Conservation (phyloP, 2,329 filamentous ascomycete species). For the Coleophoma crateriformis region DNA sequence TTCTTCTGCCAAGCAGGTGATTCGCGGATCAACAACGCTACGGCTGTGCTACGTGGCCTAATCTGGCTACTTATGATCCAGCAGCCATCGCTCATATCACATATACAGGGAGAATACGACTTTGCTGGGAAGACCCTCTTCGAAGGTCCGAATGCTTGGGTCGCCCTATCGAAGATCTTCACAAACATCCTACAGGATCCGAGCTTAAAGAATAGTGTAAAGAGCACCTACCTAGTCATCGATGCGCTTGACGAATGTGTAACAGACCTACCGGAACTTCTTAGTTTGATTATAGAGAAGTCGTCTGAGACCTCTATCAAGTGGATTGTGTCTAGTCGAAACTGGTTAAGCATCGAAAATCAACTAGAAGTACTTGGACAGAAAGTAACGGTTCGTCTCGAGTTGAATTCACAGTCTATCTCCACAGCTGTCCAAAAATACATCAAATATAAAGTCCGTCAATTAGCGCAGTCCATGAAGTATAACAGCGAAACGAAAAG, state of each 20-base stretch:
- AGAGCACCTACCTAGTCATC: slow-evolving; percentile 30
- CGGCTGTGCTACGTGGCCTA: slow-evolving; percentile 35
- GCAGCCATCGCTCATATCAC: slow-evolving; percentile 25
- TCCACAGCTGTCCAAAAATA: no score
- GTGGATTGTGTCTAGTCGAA: slow-evolving; percentile 28
- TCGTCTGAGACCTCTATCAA: slow-evolving; percentile 25
- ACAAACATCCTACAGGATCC: slow-evolving; percentile 31
- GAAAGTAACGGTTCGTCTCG: no score
- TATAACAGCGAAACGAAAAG: no score
- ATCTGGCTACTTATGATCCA: slow-evolving; percentile 32
- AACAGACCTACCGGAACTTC: slow-evolving; percentile 22
- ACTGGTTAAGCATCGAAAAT: no score
- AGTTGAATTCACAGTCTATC: no score
- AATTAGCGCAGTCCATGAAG: no score
- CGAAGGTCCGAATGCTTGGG: slow-evolving; percentile 32
- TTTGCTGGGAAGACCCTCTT: slow-evolving; percentile 30
- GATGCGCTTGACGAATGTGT: slow-evolving; percentile 43
- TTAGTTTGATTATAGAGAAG: slow-evolving; percentile 27
- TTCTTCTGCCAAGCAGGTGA: slow-evolving; percentile 39
- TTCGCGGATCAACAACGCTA: slow-evolving; percentile 29
- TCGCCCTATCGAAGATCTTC: slow-evolving; percentile 32
- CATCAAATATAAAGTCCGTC: no score
- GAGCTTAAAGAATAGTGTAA: slow-evolving; percentile 6
- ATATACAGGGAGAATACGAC: slow-evolving; percentile 31
- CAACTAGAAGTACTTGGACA: no score